phyloP scores from a whole-genome alignment of 345 rosid species.

The Gossypium thurberi region DNA sequence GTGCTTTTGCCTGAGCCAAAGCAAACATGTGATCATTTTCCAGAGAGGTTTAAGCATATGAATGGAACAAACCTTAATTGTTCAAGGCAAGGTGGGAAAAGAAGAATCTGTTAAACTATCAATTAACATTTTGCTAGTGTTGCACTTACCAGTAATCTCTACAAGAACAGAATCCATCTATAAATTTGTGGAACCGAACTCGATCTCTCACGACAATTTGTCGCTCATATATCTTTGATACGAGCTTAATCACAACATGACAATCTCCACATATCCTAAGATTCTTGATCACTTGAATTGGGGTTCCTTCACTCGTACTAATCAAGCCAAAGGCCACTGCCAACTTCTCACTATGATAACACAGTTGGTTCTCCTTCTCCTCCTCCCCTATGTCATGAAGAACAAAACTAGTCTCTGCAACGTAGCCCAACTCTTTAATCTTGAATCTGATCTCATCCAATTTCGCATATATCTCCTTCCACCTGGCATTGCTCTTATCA shows the following conservation, averaged over 20 bases:
- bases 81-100: neutral
- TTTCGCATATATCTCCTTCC: constrained; percentile 57
- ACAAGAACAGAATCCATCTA: constrained; percentile 72
- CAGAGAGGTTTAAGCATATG: neutral
- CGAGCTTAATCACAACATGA: constrained; percentile 62
- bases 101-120: neutral
- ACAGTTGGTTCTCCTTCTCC: constrained; percentile 76
- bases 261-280: constrained; percentile 85
- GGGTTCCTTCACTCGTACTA: constrained; percentile 31
- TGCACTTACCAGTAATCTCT: constrained; percentile 76
- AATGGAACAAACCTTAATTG: neutral
- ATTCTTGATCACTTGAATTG: constrained; percentile 79
- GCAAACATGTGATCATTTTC: neutral
- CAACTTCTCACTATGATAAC: constrained; percentile 78
- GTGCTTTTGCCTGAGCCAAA: neutral
- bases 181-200: constrained; percentile 70
- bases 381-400: constrained; percentile 87
- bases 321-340: constrained; percentile 84
- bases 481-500: constrained; percentile 49
- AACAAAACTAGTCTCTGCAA: constrained; percentile 66
- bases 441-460: constrained; percentile 68
- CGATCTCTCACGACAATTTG: constrained; percentile 84
- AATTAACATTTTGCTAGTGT: neutral
- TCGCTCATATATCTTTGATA: constrained; percentile 55
- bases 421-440: constrained; percentile 63